These are phyloP conservation scores for Erodium maritimum DNA, from an alignment of 345 rosid species.

Conservation along the genomic window DNA sequence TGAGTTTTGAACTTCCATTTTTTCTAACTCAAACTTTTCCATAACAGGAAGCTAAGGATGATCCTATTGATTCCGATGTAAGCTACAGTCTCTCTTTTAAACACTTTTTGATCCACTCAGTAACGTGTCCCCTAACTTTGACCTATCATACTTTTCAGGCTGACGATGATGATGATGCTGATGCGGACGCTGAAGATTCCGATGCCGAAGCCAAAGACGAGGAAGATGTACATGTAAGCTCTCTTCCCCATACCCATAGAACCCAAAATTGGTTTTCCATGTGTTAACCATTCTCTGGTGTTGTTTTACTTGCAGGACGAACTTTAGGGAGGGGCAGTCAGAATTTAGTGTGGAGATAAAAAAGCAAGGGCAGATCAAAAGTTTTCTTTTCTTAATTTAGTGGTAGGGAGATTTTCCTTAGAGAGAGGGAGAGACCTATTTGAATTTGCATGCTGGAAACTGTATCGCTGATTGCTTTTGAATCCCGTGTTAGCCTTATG, in stretches of 20 bases:
- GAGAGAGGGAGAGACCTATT: background rate
- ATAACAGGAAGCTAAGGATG: conserved; percentile 22
- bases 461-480: no score
- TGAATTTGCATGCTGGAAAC: no score
- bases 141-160: background rate
- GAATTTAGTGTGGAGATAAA: no score
- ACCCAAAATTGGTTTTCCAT: conserved; percentile 20
- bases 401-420: background rate
- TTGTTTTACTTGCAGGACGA: conserved; percentile 17
- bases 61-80: conserved; percentile 20
- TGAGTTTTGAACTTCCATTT: background rate
- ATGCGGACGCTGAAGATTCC: conserved; percentile 9
- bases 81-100: no score
- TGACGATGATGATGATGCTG: conserved; percentile 24
- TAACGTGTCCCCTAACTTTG: background rate
- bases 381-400: background rate
- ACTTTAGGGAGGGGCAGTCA: conserved; percentile 2
- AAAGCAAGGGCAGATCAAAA: background rate
- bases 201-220: conserved; percentile 13
- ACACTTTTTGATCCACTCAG: background rate
- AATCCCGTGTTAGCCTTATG: no score
- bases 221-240: conserved; percentile 12
- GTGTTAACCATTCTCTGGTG: background rate
- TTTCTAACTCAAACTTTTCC: background rate
- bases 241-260: background rate